Evolutionary conservation across 306 rosid genomes (phyloP).

Genomic region (Vigna radiata): DNA sequence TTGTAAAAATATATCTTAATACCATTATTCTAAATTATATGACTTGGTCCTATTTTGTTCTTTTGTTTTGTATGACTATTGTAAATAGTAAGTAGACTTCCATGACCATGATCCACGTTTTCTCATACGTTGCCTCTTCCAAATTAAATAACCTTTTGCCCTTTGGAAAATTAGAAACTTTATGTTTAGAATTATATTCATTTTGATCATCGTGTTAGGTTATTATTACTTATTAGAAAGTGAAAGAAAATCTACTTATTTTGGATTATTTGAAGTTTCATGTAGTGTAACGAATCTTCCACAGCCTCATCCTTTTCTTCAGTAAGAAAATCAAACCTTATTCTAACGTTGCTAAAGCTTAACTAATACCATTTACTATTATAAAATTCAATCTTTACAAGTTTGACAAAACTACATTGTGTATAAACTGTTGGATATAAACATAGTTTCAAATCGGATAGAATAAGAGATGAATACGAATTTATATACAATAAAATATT

Average conservation of each 20-base stretch:
- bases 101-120: neutral
- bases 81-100: neutral
- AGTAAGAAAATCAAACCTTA: too few relatives aligned
- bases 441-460: too few relatives aligned
- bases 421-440: too few relatives aligned
- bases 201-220: neutral
- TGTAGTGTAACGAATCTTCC: slow-evolving; percentile 18
- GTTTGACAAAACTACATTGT: neutral
- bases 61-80: neutral
- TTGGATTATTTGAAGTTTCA: slow-evolving; percentile 30
- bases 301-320: too few relatives aligned
- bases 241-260: neutral
- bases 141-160: slow-evolving; percentile 22
- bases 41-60: neutral
- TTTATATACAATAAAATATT: too few relatives aligned
- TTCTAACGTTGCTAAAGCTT: neutral
- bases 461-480: too few relatives aligned
- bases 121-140: neutral
- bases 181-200: neutral
- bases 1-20: too few relatives aligned
- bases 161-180: neutral
- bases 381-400: neutral
- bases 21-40: too few relatives aligned
- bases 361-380: slow-evolving; percentile 31
- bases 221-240: neutral